Evolutionary conservation across 1,284 basidiomycete species (phyloP).

Genomic region (Trichosporon coremiiforme): DNA sequence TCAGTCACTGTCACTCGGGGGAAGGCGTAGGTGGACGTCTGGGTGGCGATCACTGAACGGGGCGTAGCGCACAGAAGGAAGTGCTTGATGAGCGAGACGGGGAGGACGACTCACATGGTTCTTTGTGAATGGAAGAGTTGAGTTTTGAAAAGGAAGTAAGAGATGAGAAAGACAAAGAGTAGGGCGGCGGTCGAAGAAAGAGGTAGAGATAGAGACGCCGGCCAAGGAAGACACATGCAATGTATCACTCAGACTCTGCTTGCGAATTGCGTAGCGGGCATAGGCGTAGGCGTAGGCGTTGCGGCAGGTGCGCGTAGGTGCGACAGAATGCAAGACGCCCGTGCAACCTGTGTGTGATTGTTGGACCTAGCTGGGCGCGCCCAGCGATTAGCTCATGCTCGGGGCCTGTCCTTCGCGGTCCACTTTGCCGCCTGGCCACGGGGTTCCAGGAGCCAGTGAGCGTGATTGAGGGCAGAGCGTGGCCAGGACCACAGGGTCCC

Average conservation of each 20-base stretch:
- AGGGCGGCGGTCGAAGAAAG: not conserved
- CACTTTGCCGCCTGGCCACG: too few species aligned
- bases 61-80: not conserved
- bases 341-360: too few species aligned
- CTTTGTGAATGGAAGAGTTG: not conserved
- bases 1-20: not conserved
- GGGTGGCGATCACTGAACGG: not conserved
- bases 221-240: slow-evolving; percentile 15
- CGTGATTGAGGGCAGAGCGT: too few species aligned
- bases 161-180: not conserved
- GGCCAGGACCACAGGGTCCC: not conserved
- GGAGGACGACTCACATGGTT: not conserved
- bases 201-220: not conserved
- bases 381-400: too few species aligned
- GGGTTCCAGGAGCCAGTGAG: not conserved
- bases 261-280: too few species aligned
- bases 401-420: too few species aligned
- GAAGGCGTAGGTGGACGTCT: not conserved
- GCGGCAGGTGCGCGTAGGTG: not conserved
- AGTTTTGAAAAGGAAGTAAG: not conserved
- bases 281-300: too few species aligned
- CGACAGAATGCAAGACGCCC: not conserved
- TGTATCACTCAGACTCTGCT: not conserved
- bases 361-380: too few species aligned
- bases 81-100: too few species aligned